Base-by-base conservation (phyloP, 805 yeast species). In the Torulaspora indica region DNA sequence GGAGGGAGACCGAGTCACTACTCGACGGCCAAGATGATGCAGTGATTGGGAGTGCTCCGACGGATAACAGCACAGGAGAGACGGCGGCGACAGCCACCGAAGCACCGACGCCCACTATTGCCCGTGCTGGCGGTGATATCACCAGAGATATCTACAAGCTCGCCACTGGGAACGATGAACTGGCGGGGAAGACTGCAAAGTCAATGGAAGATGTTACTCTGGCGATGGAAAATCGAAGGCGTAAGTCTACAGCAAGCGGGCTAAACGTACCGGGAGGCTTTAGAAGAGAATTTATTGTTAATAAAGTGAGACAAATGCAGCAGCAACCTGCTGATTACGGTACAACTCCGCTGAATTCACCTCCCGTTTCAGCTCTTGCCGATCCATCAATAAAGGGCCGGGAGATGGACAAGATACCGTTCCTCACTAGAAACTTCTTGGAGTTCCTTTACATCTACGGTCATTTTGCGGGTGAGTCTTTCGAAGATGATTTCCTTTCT, bases 261-360 rank as follows among this genome's bases (percentile, higher is more conserved):
- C 61, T 85, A 34, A 79, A 83, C 51, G 81, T 85, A 8, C 95
- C 95, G 0, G 93, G 93, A 41, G 95, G 93, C 0, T 85, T 85
- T 62, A 72, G 95, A 62, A 70, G 95, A 54, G 86, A 82, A 46
- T 85, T 74, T 53, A 66, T 85, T 23, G 62, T 75, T 3, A 69
- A 69, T 30, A 68, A 70, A 42, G 60, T 63, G 28, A 60, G 64
- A 36, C 42, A 67, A 61, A 47, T 63, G 56, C 40, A 55, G 46
- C 43, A 48, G 42, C 42, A 46, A 50, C 43, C 33, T 3, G 35
- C 17, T 8, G 46, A 45, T 27, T 47, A 47, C 18, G 51, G 51
- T 12, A 13, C 51, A 5, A 46, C 43, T 13, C 46, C 30, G 13
- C 38, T 49, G 2, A 46, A 39, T 24, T 44, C 49, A 13, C 45